A percentile compares a stretch with the other conserved stretches of the same genome.
phyloP scores from a whole-genome alignment of 2,329 filamentous ascomycete species.

The Mycosphaerella arachidis region DNA sequence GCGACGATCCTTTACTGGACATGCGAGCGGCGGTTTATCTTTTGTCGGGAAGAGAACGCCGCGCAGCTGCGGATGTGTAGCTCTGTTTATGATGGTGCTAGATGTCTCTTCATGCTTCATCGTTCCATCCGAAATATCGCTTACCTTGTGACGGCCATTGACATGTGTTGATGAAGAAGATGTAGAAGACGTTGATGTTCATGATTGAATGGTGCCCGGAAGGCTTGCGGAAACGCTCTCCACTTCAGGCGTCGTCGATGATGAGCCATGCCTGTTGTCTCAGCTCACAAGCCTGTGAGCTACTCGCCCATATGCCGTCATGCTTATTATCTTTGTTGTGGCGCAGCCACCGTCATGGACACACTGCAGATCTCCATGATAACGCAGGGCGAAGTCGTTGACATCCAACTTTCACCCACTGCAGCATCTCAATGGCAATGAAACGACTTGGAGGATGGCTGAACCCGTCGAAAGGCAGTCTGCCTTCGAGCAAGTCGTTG shows the following conservation, averaged over 20 bases:
- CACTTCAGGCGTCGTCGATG: not conserved
- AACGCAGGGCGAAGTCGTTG: not conserved
- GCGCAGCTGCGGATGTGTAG: conserved; percentile 24
- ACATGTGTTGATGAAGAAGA: no score
- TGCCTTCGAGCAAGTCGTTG: conserved; percentile 51
- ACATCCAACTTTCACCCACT: not conserved
- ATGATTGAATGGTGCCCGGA: no score
- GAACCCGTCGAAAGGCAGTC: conserved; percentile 29
- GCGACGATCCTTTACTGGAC: conserved; percentile 54
- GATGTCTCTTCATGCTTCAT: not conserved
- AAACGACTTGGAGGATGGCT: conserved; percentile 39
- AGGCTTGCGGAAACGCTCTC: not conserved
- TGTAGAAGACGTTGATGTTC: no score
- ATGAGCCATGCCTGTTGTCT: not conserved
- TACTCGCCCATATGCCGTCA: not conserved
- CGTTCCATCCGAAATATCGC: no score
- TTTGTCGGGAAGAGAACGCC: conserved; percentile 51
- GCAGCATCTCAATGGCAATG: conserved; percentile 19
- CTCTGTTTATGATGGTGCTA: not conserved
- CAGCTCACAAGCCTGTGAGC: not conserved
- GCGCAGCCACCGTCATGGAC: not conserved
- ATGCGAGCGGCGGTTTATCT: conserved; percentile 54
- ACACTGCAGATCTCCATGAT: not conserved
- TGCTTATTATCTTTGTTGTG: not conserved
- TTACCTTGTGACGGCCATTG: no score